Evolutionary conservation across 2,329 filamentous ascomycete species (phyloP).

Genomic region (Claviceps quebecensis): DNA sequence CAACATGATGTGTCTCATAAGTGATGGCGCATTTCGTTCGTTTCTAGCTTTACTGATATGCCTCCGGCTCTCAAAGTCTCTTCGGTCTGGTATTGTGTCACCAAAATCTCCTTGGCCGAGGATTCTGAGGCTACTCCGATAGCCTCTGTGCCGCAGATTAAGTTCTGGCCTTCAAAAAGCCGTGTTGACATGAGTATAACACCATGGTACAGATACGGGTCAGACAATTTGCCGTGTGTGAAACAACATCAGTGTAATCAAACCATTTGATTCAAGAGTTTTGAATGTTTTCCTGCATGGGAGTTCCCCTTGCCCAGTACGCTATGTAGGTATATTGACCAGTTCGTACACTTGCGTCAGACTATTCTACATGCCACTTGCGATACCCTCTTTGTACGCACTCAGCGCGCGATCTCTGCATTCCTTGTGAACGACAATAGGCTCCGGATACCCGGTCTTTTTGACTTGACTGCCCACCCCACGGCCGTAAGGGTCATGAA

Average conservation of each 20-base stretch:
- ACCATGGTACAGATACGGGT: conserved; percentile 54
- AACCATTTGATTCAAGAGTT: background rate
- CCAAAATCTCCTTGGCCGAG: conserved; percentile 25
- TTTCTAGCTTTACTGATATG: background rate
- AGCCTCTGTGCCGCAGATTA: conserved; percentile 45
- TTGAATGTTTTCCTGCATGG: background rate
- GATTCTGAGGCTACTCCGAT: conserved; percentile 43
- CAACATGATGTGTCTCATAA: conserved; percentile 7
- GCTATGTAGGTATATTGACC: background rate
- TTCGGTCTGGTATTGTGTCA: conserved; percentile 26
- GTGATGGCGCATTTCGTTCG: conserved; percentile 3
- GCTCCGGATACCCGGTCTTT: conserved; percentile 57
- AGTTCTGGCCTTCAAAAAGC: conserved; percentile 45
- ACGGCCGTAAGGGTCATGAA: conserved; percentile 69
- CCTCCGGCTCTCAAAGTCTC: conserved; percentile 42
- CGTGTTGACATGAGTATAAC: conserved; percentile 37
- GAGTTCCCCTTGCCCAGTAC: background rate
- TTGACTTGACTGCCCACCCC: conserved; percentile 44
- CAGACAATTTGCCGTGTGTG: conserved; percentile 28
- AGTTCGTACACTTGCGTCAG: background rate
- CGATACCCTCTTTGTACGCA: conserved; percentile 48
- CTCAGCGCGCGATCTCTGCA: conserved; percentile 52
- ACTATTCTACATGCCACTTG: conserved; percentile 13
- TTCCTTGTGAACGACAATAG: conserved; percentile 60
- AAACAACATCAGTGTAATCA: background rate